These are phyloP conservation scores for Fusarium sp. DNA, from an alignment of 2,329 filamentous ascomycete genomes.

Conservation along the genomic window DNA sequence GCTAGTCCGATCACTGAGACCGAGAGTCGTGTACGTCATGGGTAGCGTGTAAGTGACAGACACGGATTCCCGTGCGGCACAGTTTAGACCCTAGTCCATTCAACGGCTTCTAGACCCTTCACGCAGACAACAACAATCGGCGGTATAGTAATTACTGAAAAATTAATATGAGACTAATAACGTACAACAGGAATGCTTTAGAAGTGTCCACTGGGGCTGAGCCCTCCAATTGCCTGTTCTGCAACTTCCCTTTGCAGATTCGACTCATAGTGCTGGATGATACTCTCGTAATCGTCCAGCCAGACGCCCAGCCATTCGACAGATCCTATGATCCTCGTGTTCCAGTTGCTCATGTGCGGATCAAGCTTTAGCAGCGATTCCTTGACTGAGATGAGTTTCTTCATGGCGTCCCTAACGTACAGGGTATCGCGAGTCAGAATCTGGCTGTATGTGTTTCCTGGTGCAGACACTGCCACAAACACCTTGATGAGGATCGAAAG, in stretches of 20 bases:
- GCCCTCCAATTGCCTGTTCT: conserved; percentile 22
- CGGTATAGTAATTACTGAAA: not conserved
- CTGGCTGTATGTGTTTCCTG: conserved; percentile 24
- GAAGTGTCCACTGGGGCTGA: conserved; percentile 29
- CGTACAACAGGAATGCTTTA: not conserved
- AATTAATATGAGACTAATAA: too few species aligned
- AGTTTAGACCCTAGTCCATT: not conserved
- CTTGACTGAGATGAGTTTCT: conserved; percentile 16
- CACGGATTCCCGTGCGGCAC: not conserved
- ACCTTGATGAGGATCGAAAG: conserved; percentile 32
- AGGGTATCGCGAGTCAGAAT: conserved; percentile 1
- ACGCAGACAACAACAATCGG: not conserved
- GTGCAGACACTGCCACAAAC: conserved; percentile 30
- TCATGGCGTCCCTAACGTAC: conserved; percentile 19
- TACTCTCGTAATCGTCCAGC: conserved; percentile 29
- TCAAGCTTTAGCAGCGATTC: conserved; percentile 19
- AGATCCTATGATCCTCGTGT: conserved; percentile 32
- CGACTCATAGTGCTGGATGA: conserved; percentile 25
- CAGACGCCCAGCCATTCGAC: conserved; percentile 26
- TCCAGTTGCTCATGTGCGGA: conserved; percentile 31
- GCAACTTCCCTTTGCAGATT: conserved; percentile 28
- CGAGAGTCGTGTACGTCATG: conserved; percentile 35
- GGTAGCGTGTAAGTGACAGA: not conserved
- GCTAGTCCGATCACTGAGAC: not conserved
- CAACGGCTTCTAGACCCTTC: conserved; percentile 19